Percentiles rank a stretch among this genome's conserved stretches.
These are phyloP conservation scores for Yamadazyma scolyti DNA, from an alignment of 805 yeast genomes.

Conservation along the genomic window DNA sequence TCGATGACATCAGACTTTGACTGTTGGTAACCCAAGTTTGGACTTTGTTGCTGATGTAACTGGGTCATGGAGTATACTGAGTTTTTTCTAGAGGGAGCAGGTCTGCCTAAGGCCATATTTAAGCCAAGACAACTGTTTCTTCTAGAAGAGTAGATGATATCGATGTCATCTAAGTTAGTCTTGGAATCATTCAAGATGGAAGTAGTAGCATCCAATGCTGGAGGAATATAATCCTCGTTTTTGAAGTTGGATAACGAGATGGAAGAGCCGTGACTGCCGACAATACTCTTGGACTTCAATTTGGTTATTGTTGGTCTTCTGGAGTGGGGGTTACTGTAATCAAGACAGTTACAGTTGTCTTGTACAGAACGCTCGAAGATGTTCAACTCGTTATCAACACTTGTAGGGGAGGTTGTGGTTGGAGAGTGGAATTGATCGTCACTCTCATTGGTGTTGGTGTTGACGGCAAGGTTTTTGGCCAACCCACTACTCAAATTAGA, in stretches of 20 bases:
- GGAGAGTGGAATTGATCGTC: not conserved
- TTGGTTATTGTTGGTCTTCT: constrained; percentile 13
- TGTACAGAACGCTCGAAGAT: constrained; percentile 44
- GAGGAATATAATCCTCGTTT: constrained; percentile 69
- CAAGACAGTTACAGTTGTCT: constrained; percentile 14
- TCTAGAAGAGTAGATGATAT: constrained; percentile 58
- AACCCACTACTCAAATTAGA: too few relatives aligned
- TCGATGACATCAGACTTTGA: too few relatives aligned
- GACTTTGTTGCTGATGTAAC: constrained; percentile 11
- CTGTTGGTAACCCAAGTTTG: constrained; percentile 5
- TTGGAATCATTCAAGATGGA: constrained; percentile 57
- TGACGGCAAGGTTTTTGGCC: not conserved
- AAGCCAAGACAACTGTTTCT: constrained; percentile 51
- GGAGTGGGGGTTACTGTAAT: constrained; percentile 1
- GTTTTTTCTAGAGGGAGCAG: constrained; percentile 39
- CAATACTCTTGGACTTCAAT: constrained; percentile 6
- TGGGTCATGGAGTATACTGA: constrained; percentile 23
- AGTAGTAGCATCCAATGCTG: constrained; percentile 76
- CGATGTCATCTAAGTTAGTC: constrained; percentile 64
- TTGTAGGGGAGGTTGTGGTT: not conserved
- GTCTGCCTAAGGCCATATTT: constrained; percentile 47
- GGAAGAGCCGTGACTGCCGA: constrained; percentile 5
- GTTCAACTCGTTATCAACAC: constrained; percentile 8
- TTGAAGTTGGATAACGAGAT: constrained; percentile 24
- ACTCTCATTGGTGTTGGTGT: constrained; percentile 1